Conservation (phyloP, 1,139 yeast species). For the Diutina ranongensis region DNA sequence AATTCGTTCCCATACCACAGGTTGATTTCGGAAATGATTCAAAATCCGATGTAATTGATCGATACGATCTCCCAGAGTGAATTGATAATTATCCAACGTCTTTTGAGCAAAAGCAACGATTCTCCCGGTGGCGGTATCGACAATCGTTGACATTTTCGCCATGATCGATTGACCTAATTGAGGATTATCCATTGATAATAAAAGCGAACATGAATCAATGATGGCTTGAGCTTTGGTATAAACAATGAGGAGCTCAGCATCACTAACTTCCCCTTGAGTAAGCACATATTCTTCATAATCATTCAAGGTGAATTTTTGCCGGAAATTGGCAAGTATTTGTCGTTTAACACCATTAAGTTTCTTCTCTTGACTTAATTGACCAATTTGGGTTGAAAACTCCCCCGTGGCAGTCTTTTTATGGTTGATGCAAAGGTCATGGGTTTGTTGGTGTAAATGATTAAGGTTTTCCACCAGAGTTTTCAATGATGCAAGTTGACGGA, state of each 20-base stretch:
- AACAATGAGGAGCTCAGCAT: slow-evolving; percentile 45
- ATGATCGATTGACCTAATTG: slow-evolving; percentile 61
- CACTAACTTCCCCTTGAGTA: slow-evolving; percentile 29
- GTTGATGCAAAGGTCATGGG: slow-evolving; percentile 26
- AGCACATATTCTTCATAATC: slow-evolving; percentile 61
- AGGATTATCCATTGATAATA: slow-evolving; percentile 61
- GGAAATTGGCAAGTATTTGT: slow-evolving; percentile 44
- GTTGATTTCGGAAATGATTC: slow-evolving; percentile 20
- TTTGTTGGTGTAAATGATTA: slow-evolving; percentile 18
- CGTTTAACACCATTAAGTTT: slow-evolving; percentile 38
- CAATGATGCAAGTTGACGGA: slow-evolving; percentile 34
- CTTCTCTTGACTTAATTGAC: slow-evolving; percentile 29
- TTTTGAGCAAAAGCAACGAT: slow-evolving; percentile 26
- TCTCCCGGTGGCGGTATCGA: slow-evolving; percentile 41
- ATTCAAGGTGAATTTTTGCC: slow-evolving; percentile 52
- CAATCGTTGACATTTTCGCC: slow-evolving; percentile 42
- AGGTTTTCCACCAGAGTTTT: slow-evolving; percentile 29
- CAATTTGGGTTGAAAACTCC: slow-evolving; percentile 14
- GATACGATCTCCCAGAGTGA: slow-evolving; percentile 19
- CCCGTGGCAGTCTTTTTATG: slow-evolving; percentile 10
- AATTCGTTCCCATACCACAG: slow-evolving; percentile 45
- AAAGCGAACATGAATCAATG: slow-evolving; percentile 54
- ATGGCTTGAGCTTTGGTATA: slow-evolving; percentile 53
- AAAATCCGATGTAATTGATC: slow-evolving; percentile 24
- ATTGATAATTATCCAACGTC: slow-evolving; percentile 25